Base-by-base conservation (phyloP, 805 yeast genomes). In the Debaryomyces maramus region DNA sequence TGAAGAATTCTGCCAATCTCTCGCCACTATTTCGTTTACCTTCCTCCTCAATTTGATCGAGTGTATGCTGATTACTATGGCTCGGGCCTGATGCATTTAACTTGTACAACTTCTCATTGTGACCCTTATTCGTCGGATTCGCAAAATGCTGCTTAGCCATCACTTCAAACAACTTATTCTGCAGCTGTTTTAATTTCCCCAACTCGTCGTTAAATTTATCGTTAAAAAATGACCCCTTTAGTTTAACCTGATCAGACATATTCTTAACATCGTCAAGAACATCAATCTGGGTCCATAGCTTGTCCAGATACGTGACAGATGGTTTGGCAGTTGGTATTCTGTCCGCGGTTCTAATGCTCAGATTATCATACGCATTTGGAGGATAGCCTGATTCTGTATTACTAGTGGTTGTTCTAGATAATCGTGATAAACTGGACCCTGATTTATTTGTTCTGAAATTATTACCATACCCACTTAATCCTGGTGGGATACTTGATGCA, bases 251-350 rank as follows among this genome's bases (percentile, higher is more conserved):
- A 13, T 53, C 52, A 1, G 87, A 79, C 68, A 83, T 71, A 37
- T 69, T 70, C 41, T 77, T 75, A 6, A 88, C 93, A 47, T 87
- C 95, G 47, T 88, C 90, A 46, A 91, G 70, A 0, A 86, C 83
- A 52, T 86, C 96, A 36, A 89, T 81, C 50, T 88, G 95, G 5
- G 91, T 82, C 95, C 96, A 90, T 33, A 87, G 69, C 52, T 76
- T 74, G 60, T 87, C 96, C 62, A 82, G 89, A 44, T 77, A 67
- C 39, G 85, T 81, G 15, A 78, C 81, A 34, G 72, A 68, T 6
- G 88, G 87, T 36, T 68, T 63, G 0, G 80, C 76, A 3, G 78
- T 65, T 7, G 81, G 77, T 3, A 80, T 59, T 45, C 68, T 68
- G 53, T 82, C 87, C 13, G 60, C 45, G 3, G 67, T 53, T 24